Evolutionary conservation across 768 basidiomycete genomes (phyloP).

Genomic region (Mrakia frigida): DNA sequence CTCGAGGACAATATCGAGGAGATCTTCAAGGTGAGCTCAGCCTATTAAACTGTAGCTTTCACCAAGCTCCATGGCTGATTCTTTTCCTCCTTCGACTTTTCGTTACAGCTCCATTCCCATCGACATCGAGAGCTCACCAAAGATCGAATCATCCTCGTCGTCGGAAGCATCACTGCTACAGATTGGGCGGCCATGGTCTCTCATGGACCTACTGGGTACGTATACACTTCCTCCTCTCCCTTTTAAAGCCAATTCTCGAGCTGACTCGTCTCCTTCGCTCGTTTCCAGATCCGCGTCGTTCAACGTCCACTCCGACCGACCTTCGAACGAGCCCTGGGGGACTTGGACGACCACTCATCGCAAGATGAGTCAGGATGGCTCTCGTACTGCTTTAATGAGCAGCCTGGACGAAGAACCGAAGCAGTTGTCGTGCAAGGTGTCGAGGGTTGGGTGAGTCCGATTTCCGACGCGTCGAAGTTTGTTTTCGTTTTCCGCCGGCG

Average conservation of each 20-base stretch:
- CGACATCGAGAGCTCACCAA: background rate
- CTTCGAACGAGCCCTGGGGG: slow-evolving; percentile 64
- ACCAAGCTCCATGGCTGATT: background rate
- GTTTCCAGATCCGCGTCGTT: slow-evolving; percentile 46
- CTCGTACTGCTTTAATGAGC: background rate
- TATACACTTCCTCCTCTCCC: background rate
- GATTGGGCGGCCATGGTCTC: slow-evolving; percentile 73
- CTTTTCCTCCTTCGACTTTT: background rate
- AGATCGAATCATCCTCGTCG: slow-evolving; percentile 26
- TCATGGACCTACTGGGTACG: slow-evolving; percentile 57
- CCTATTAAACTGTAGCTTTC: background rate
- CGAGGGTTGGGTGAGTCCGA: background rate
- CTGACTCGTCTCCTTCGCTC: slow-evolving; percentile 17
- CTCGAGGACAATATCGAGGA: slow-evolving; percentile 1
- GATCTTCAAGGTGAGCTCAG: background rate
- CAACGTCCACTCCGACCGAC: slow-evolving; percentile 57
- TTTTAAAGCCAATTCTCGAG: background rate
- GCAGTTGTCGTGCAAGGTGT: background rate
- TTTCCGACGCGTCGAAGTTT: background rate
- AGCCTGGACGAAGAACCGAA: background rate
- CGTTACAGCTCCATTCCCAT: background rate
- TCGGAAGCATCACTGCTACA: slow-evolving; percentile 64
- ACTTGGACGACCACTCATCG: slow-evolving; percentile 52
- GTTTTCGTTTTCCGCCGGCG: background rate
- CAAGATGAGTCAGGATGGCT: background rate